Conservation (phyloP, 2,329 filamentous ascomycete species). For the Paracorniculantispora psalliotae region DNA sequence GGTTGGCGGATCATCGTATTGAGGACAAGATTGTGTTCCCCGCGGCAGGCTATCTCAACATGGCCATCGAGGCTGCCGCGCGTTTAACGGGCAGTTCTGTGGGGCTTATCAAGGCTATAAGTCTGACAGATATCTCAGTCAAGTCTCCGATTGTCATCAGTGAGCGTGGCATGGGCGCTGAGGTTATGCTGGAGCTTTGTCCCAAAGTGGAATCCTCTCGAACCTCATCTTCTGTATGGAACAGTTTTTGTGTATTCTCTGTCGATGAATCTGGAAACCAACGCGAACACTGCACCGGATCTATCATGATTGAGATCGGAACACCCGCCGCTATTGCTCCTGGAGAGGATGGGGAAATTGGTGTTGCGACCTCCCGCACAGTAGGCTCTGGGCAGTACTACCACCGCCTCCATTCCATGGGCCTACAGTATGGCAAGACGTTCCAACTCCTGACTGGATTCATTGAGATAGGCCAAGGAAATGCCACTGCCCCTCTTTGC, state of each 20-base stretch:
- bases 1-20: slow-evolving; percentile 31
- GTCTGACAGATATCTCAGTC: slow-evolving; percentile 19
- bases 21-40: slow-evolving; percentile 27
- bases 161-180: slow-evolving; percentile 20
- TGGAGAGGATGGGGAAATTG: neutral
- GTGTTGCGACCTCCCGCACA: neutral
- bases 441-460: slow-evolving; percentile 21
- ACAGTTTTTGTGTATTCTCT: slow-evolving; percentile 23
- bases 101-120: slow-evolving; percentile 18
- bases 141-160: slow-evolving; percentile 21
- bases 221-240: slow-evolving; percentile 22
- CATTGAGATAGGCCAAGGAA: slow-evolving; percentile 20
- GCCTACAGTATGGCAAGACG: slow-evolving; percentile 20
- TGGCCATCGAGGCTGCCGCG: slow-evolving; percentile 26
- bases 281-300: slow-evolving; percentile 22
- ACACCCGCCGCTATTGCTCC: slow-evolving; percentile 15
- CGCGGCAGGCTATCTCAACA: slow-evolving; percentile 27
- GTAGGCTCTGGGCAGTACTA: slow-evolving; percentile 18
- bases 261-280: slow-evolving; percentile 21
- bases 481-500: slow-evolving; percentile 17
- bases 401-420: slow-evolving; percentile 20
- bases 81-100: slow-evolving; percentile 15
- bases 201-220: slow-evolving; percentile 21
- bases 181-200: slow-evolving; percentile 21
- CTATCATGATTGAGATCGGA: slow-evolving; percentile 18